Evolutionary conservation across 2,329 filamentous ascomycete species (phyloP).

Genomic region (Orbilia ellipsospora): DNA sequence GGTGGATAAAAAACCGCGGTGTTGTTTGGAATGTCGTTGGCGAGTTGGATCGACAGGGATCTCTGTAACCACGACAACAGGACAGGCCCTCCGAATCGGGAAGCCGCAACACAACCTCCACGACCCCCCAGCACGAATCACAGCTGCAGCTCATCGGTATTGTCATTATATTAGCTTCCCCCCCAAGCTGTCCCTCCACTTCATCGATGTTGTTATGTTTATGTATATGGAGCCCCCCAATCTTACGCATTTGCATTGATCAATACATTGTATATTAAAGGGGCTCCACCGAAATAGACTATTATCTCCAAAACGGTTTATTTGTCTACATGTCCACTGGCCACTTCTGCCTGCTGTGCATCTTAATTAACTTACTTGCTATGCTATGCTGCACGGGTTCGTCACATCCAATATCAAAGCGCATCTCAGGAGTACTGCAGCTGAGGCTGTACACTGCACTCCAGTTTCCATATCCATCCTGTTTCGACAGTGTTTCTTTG

Average conservation of each 20-base stretch:
- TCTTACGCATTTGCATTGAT: background rate
- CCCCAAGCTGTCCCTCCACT: too few species aligned
- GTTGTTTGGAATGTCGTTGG: slow-evolving; percentile 52
- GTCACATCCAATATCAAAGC: slow-evolving; percentile 6
- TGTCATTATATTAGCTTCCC: slow-evolving; percentile 1
- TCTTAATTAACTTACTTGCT: background rate
- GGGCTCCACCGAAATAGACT: background rate
- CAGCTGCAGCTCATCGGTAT: slow-evolving; percentile 27
- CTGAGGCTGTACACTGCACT: background rate
- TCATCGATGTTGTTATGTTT: too few species aligned
- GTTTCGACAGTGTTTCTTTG: slow-evolving; percentile 6
- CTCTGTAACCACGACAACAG: slow-evolving; percentile 37
- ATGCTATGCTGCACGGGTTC: background rate
- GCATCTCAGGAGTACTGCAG: slow-evolving; percentile 11
- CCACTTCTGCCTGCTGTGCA: background rate
- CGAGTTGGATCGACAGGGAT: slow-evolving; percentile 12
- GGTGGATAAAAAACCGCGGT: background rate
- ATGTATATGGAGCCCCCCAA: background rate
- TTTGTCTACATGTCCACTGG: background rate
- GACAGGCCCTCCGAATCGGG: slow-evolving; percentile 15
- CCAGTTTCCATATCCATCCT: background rate
- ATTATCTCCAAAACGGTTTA: background rate
- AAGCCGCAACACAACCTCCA: slow-evolving; percentile 36
- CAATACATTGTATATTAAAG: slow-evolving; percentile 8
- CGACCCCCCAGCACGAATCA: slow-evolving; percentile 24